A percentile compares a stretch with the other conserved stretches of the same genome.
Conservation (phyloP, 2,329 filamentous ascomycete genomes). For the Fusarium guadeloupense region DNA sequence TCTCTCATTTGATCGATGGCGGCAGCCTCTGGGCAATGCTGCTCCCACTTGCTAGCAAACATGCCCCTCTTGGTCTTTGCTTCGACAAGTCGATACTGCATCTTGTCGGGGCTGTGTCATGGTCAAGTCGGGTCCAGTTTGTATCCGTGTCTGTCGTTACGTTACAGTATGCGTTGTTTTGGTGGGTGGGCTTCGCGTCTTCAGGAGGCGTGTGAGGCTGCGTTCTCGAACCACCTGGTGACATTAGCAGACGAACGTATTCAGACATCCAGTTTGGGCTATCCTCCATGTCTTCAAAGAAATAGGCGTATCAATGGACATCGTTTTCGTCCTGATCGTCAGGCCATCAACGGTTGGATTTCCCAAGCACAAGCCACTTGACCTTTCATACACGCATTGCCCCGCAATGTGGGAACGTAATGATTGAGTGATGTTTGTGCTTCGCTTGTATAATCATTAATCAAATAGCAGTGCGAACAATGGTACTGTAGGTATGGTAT, state of each 20-base stretch:
- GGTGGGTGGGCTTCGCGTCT: background rate
- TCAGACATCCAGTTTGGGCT: conserved; percentile 5
- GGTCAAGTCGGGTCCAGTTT: background rate
- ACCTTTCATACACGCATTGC: background rate
- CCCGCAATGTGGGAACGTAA: background rate
- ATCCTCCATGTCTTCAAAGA: background rate
- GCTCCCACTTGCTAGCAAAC: background rate
- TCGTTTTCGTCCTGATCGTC: conserved; percentile 4
- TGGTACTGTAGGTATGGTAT: no score
- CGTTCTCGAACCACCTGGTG: conserved; percentile 20
- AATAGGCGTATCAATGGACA: background rate
- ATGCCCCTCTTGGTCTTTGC: background rate
- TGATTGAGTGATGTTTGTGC: background rate
- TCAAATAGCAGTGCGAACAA: background rate
- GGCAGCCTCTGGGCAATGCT: conserved; percentile 1
- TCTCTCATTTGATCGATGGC: conserved; percentile 13
- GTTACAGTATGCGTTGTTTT: conserved; percentile 6
- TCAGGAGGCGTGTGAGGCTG: conserved; percentile 11
- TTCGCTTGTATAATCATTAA: background rate
- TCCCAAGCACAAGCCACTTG: conserved; percentile 3
- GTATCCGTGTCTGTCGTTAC: background rate
- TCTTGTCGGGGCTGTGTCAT: conserved; percentile 6
- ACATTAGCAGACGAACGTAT: background rate
- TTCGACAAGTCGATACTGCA: background rate
- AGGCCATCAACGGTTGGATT: conserved; percentile 6